Base-by-base conservation (phyloP, 2,329 filamentous ascomycete genomes). In the Parastagonospora avenae region DNA sequence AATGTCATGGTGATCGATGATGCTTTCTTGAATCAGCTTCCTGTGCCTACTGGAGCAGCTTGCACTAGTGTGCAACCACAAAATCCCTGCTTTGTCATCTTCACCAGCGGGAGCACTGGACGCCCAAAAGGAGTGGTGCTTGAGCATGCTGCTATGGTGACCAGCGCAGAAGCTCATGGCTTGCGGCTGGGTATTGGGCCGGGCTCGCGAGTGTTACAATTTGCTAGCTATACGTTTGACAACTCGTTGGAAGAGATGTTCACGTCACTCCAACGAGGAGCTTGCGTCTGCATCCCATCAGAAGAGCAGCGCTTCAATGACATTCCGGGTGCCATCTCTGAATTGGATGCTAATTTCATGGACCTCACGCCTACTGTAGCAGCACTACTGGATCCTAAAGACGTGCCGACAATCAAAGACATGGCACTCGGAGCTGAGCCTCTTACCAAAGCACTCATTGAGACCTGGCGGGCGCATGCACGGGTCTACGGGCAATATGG, bases 341-440 rank as follows among this genome's bases (percentile, higher is more conserved):
- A 62, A 19, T 48, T 72, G 0, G 52, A 61, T 36, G 66, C 57
- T 7, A 68, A 69, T 30, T 67, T 63, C n/a, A 62, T 63, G 2
- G 79, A 82, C 58, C 77, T 85, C 56, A 87, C 86, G 0, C 82
- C 85, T 2, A 77, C 83, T 0, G 77, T 88, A n/a, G 82, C 83
- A 1, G 73, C 75, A 15, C 73, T 78, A 1, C 50, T 83, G 1
- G 69, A 74, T 8, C 78, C 77, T 0, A 66, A 72, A 31, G 72
- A 70, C 10, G 73, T 82, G 1, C 77, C 78, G 1, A 73, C 69
- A 0, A 59, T 83, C 31, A 76, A 72, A 45, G 72, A 71, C 0
- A 60, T 83, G 38, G 66, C 73, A 2, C 68, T 77, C 8, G 77
- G 76, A 9, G 79, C 78, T 15, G 79, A 81, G 50, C 76, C 77